Conservation (phyloP, 768 basidiomycete species). For the Auricularia sp. region DNA sequence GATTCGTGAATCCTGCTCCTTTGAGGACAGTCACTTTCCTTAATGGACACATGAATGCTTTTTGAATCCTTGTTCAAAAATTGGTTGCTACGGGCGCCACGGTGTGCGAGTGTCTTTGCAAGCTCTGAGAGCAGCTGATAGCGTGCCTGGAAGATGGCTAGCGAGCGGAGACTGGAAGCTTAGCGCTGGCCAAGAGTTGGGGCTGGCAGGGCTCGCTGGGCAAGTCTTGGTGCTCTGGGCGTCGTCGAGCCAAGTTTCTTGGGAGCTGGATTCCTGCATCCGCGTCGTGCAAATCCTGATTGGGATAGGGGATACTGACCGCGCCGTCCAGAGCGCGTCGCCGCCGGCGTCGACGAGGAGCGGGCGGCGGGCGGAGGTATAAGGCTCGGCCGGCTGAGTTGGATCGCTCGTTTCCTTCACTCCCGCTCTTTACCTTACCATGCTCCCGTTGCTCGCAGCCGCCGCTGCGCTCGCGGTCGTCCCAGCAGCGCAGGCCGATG, state of each 20-base stretch:
- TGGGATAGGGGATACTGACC: background rate
- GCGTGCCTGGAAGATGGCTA: too few relatives aligned
- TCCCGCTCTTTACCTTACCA: background rate
- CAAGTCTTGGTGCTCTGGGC: background rate
- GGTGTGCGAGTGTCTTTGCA: too few relatives aligned
- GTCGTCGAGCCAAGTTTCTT: background rate
- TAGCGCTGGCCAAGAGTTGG: too few relatives aligned
- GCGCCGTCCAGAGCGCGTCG: background rate
- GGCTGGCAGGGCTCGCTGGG: background rate
- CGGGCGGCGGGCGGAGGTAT: too few relatives aligned
- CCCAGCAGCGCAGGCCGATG: background rate
- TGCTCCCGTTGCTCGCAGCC: background rate
- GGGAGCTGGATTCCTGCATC: background rate
- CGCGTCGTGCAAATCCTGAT: background rate
- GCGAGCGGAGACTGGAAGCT: too few relatives aligned
- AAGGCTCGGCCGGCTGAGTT: background rate
- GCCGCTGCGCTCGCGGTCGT: background rate
- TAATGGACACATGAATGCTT: too few relatives aligned
- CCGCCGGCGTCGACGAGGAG: background rate
- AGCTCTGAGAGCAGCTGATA: too few relatives aligned
- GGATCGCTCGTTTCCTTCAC: background rate
- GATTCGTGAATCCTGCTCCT: too few relatives aligned
- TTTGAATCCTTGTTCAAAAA: too few relatives aligned
- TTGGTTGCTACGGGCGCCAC: too few relatives aligned
- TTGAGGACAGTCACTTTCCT: too few relatives aligned